Evolutionary conservation across 345 rosid genomes (phyloP), one percentile per base, ranked within the genome.

Genomic region (Lumnitzera racemosa): DNA sequence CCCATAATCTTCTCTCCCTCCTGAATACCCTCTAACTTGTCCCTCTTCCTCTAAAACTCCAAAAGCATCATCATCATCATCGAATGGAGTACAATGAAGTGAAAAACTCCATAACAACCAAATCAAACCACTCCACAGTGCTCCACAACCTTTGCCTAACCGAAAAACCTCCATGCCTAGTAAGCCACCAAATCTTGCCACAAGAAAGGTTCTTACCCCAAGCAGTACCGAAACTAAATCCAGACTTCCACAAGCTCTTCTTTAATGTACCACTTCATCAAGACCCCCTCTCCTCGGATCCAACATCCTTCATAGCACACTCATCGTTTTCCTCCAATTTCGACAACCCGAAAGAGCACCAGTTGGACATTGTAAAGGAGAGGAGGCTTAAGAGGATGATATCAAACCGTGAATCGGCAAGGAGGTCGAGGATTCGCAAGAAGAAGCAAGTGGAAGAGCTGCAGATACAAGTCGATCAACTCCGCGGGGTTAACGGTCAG

Each of bases 331-430:
- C 55, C 56, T 61, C 59, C 58, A 57, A 48, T 15, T 73, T 60
- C 52, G 58, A 74, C 59, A 66, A 66, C 56, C 55, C 62, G 55
- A 55, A 74, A 27, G 79, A 79, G 50, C 65, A 46, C 51, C 60
- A 41, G 25, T 52, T 67, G 12, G 63, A 61, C 12, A 55, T 56
- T 16, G 17, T 66, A 47, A 70, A 81, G 12, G 97, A 83, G 59
- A 87, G 65, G 69, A 81, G 83, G 66, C 70, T 75, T 14, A 90
- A 81, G 62, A 79, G 95, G 74, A 83, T 80, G 78, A 75, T 80
- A 51, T 87, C 95, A 8, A 90, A 90, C 78, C 61, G 90, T 43
- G 97, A 87, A 75, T 85, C 91, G 6, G 92, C 97, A 15, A 69
- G 82, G 68, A 74, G 88, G 64, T 90, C 88, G 0, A 70, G 89